phyloP scores from a whole-genome alignment of 2,329 filamentous ascomycete genomes.

The Hyphodiscus sp. region DNA sequence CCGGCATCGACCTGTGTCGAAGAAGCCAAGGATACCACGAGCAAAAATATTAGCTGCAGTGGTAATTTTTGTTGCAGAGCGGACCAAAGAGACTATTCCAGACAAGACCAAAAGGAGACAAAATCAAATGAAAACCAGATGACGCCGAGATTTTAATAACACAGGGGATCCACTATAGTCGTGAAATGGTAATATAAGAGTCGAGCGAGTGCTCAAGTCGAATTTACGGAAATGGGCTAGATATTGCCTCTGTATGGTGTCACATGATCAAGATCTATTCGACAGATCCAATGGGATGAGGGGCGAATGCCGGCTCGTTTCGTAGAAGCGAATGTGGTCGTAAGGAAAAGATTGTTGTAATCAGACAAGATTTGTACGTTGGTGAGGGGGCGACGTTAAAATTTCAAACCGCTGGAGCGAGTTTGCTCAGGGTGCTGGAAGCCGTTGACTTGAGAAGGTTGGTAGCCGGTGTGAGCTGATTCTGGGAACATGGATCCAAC shows the following conservation, averaged over 20 bases:
- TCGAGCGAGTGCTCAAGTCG: neutral
- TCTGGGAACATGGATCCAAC: neutral
- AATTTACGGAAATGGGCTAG: neutral
- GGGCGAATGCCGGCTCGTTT: neutral
- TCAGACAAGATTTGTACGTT: neutral
- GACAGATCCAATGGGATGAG: neutral
- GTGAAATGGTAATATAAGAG: neutral
- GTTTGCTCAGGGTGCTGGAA: neutral
- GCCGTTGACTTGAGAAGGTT: neutral
- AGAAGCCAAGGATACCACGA: neutral
- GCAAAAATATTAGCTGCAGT: neutral
- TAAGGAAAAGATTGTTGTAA: neutral
- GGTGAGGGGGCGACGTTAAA: neutral
- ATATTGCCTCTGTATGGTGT: neutral
- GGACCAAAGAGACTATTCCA: conserved; percentile 2
- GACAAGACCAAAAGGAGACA: neutral
- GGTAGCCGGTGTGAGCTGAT: neutral
- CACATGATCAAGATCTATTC: neutral
- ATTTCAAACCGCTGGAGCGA: neutral
- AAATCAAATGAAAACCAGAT: neutral
- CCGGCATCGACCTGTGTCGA: neutral
- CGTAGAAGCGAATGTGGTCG: neutral
- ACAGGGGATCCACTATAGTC: neutral
- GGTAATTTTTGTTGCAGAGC: neutral
- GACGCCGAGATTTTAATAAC: neutral